These are phyloP conservation scores for Coprinopsis sp. DNA, from an alignment of 768 basidiomycete species.

Conservation along the genomic window DNA sequence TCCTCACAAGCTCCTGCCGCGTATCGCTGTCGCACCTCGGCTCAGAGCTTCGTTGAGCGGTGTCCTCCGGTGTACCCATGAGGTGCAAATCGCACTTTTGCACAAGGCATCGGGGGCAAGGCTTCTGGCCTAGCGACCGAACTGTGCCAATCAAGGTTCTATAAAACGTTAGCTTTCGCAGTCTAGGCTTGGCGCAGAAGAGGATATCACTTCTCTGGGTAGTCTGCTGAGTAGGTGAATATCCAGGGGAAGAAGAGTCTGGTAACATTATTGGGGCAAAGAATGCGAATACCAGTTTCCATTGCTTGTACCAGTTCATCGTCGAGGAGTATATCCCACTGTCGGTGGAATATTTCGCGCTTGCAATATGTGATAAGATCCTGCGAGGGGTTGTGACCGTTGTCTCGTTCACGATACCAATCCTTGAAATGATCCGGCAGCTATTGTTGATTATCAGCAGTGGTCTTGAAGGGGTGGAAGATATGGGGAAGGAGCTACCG, in stretches of 20 bases:
- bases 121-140: background rate
- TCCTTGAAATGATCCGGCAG: background rate
- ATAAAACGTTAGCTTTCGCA: background rate
- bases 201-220: background rate
- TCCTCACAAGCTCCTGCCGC: background rate
- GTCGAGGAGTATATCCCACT: background rate
- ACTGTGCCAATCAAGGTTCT: background rate
- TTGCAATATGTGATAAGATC: background rate
- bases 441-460: background rate
- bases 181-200: background rate
- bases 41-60: background rate
- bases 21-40: background rate
- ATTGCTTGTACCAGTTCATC: background rate
- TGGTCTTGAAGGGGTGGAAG: background rate
- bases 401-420: background rate
- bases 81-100: background rate
- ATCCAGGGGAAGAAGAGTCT: background rate
- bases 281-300: no score
- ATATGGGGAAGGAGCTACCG: background rate
- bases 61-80: background rate
- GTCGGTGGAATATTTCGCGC: background rate
- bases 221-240: background rate
- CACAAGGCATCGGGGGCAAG: background rate
- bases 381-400: background rate
- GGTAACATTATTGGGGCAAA: conserved; percentile 61